Percentiles rank a stretch among this genome's conserved stretches.
Evolutionary conservation across 2,329 filamentous ascomycete genomes (phyloP).

Genomic region (Nothopassalora personata): DNA sequence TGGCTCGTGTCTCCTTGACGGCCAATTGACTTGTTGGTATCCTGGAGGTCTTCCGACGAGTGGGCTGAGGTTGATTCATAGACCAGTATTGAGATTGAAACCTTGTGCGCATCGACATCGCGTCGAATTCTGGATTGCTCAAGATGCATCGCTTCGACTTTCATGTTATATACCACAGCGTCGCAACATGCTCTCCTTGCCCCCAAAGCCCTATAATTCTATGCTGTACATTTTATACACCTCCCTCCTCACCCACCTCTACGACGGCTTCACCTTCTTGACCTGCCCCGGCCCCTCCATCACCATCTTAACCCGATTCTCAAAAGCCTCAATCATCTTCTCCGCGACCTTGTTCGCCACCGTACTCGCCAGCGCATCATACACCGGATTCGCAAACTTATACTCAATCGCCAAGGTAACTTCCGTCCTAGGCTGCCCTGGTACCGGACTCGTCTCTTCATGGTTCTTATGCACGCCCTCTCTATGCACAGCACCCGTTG

Average conservation of each 20-base stretch:
- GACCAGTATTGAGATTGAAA: too few species aligned
- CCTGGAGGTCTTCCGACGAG: too few species aligned
- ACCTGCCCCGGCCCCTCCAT: slow-evolving; percentile 24
- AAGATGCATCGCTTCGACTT: too few species aligned
- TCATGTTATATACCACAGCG: too few species aligned
- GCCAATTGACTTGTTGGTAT: too few species aligned
- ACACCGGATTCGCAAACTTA: slow-evolving; percentile 82
- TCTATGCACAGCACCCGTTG: slow-evolving; percentile 34
- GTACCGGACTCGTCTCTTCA: slow-evolving; percentile 39
- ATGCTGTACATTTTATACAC: background rate
- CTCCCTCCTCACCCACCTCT: background rate
- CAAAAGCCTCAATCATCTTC: slow-evolving; percentile 90
- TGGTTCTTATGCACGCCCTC: slow-evolving; percentile 25
- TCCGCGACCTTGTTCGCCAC: slow-evolving; percentile 79
- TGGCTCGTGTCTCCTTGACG: too few species aligned
- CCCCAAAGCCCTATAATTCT: background rate
- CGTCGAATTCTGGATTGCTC: too few species aligned
- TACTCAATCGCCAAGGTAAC: slow-evolving; percentile 74
- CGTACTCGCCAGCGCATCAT: slow-evolving; percentile 72
- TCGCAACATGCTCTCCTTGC: too few species aligned
- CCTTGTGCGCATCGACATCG: too few species aligned
- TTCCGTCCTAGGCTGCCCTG: slow-evolving; percentile 54
- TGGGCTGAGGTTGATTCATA: too few species aligned
- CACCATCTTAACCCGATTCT: slow-evolving; percentile 65
- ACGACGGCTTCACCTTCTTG: background rate